Conservation (phyloP, 2,329 filamentous ascomycete species). For the Metarhizium album region DNA sequence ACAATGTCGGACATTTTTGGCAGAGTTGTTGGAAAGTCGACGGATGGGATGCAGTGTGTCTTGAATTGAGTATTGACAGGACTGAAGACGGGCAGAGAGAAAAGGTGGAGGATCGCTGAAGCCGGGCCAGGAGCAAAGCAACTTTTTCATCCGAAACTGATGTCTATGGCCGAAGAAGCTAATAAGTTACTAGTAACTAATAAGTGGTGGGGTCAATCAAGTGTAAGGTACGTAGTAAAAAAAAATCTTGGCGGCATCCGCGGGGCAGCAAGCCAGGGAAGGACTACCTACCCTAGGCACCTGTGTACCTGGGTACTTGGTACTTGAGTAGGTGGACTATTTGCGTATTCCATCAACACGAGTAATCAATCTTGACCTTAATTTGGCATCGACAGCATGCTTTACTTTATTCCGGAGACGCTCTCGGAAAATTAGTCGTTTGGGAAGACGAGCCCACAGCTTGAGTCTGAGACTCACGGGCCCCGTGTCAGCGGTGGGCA, state of each 20-base stretch:
- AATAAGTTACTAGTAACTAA: too few species aligned
- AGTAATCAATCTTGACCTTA: too few species aligned
- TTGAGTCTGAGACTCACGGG: too few species aligned
- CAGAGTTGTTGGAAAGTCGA: slow-evolving; percentile 3
- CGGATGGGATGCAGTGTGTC: slow-evolving; percentile 1
- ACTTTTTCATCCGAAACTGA: slow-evolving; percentile 2
- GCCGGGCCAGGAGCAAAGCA: slow-evolving; percentile 2
- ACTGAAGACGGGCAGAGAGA: background rate
- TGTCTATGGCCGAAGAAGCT: slow-evolving; percentile 1
- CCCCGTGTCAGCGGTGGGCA: too few species aligned
- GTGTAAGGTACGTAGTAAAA: background rate
- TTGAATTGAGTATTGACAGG: slow-evolving; percentile 4
- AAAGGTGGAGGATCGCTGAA: background rate
- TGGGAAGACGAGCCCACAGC: background rate
- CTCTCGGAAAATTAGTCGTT: background rate
- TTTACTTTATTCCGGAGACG: background rate
- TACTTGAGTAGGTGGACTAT: too few species aligned
- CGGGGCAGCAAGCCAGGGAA: background rate
- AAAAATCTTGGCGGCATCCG: slow-evolving; percentile 5
- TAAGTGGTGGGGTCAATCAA: slow-evolving; percentile 2
- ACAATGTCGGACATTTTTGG: slow-evolving; percentile 55
- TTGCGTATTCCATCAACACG: too few species aligned
- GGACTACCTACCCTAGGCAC: too few species aligned
- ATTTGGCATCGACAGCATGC: too few species aligned
- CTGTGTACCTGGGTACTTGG: too few species aligned